A percentile compares a stretch with the other conserved stretches of the same genome.
These are phyloP conservation scores for Hydnomerulius pinastri DNA, from an alignment of 768 basidiomycete genomes.

Conservation along the genomic window DNA sequence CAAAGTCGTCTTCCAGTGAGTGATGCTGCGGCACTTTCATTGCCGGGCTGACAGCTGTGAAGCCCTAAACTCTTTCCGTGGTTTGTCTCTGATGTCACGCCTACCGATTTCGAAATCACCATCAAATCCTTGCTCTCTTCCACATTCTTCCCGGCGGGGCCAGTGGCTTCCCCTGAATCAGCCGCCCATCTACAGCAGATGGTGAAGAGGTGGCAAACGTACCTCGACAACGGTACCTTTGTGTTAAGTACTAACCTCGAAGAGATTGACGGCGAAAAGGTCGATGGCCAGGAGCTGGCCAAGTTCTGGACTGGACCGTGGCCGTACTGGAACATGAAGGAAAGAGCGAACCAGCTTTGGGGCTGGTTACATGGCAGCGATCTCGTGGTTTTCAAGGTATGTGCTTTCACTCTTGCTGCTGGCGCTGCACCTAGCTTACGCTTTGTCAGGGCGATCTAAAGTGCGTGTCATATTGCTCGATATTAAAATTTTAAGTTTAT, in stretches of 20 bases:
- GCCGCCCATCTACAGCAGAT: slow-evolving; percentile 53
- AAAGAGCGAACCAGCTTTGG: slow-evolving; percentile 53
- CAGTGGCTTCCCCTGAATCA: slow-evolving; percentile 26
- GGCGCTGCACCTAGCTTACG: not conserved
- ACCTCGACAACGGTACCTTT: slow-evolving; percentile 74
- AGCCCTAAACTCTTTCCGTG: slow-evolving; percentile 95
- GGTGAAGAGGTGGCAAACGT: slow-evolving; percentile 69
- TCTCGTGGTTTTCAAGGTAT: slow-evolving; percentile 84
- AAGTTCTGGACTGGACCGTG: slow-evolving; percentile 76
- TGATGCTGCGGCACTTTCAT: slow-evolving; percentile 8
- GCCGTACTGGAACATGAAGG: slow-evolving; percentile 76
- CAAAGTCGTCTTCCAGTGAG: slow-evolving; percentile 88
- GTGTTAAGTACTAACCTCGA: slow-evolving; percentile 51
- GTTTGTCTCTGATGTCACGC: slow-evolving; percentile 96
- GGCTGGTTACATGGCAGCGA: slow-evolving; percentile 51
- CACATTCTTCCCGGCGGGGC: slow-evolving; percentile 55
- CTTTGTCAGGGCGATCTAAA: slow-evolving; percentile 79
- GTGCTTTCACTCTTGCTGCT: slow-evolving; percentile 4
- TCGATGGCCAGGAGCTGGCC: slow-evolving; percentile 25
- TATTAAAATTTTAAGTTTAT: not conserved
- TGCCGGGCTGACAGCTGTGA: slow-evolving; percentile 12
- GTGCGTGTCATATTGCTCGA: slow-evolving; percentile 45
- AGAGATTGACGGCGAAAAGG: slow-evolving; percentile 21
- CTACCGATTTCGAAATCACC: slow-evolving; percentile 71
- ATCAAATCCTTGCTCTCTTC: slow-evolving; percentile 56